phyloP scores from a whole-genome alignment of 352 stramenopile genomes.

The Globisporangium cystogenes region DNA sequence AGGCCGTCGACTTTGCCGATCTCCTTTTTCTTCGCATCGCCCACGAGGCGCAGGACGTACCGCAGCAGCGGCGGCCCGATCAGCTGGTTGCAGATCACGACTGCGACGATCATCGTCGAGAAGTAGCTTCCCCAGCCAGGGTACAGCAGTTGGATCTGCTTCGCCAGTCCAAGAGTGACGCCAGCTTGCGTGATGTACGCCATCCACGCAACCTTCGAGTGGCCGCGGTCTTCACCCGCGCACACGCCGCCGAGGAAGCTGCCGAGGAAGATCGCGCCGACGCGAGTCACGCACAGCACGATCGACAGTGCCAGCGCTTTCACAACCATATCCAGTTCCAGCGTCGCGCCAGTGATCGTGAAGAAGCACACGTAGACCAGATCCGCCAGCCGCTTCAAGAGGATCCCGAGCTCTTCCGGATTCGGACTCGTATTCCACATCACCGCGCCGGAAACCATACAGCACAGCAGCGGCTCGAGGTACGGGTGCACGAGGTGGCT shows the following conservation, averaged over 20 bases:
- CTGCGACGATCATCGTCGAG: constrained; percentile 65
- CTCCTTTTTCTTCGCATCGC: constrained; percentile 52
- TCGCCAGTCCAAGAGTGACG: constrained; percentile 60
- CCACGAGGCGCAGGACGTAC: constrained; percentile 44
- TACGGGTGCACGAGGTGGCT: constrained; percentile 60
- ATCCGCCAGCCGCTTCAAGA: constrained; percentile 48
- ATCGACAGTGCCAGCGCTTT: constrained; percentile 50
- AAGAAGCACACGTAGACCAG: constrained; percentile 76
- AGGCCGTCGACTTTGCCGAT: constrained; percentile 54
- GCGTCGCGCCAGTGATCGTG: constrained; percentile 57
- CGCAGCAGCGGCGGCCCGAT: constrained; percentile 51
- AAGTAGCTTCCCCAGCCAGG: constrained; percentile 68
- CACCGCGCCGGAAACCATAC: constrained; percentile 57
- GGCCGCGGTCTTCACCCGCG: constrained; percentile 33
- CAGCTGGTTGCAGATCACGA: constrained; percentile 69
- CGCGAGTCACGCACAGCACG: constrained; percentile 43
- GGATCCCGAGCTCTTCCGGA: constrained; percentile 42
- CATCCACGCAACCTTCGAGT: constrained; percentile 61
- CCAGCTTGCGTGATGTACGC: constrained; percentile 70
- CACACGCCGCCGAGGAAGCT: constrained; percentile 43
- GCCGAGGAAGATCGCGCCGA: constrained; percentile 54
- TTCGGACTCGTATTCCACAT: constrained; percentile 62
- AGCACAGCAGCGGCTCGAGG: constrained; percentile 56
- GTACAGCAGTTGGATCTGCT: constrained; percentile 68
- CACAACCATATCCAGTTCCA: constrained; percentile 60